Base-by-base conservation (phyloP, 768 basidiomycete species). In the Rhizopogon roseolus region DNA sequence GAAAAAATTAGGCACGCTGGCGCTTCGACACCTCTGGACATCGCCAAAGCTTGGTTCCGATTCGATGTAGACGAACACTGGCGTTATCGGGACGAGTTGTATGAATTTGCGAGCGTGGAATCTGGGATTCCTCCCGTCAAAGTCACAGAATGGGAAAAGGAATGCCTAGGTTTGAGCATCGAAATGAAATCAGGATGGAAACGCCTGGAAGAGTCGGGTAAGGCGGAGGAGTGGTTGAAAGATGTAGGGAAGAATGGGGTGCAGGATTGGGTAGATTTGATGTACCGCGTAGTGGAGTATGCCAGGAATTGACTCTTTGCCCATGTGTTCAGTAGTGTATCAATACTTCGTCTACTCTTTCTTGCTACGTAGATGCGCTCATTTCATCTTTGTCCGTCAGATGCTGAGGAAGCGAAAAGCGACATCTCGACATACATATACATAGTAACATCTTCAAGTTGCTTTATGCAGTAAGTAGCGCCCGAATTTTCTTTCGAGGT, bases 321-420 rank as follows among this genome's bases (percentile, higher is more conserved):
- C n/a, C n/a, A n/a, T n/a, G n/a, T n/a, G n/a, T n/a, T n/a, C 61
- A 52, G 88, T 73, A 16, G 19, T 49, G 1, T 7, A 6, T 9
- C 22, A 13, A n/a, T 32, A 28, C 19, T 52, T 3, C 22, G 45
- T 38, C 11, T 37, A 38, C 50, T 48, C 53, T 16, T 22, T 22
- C 22, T 22, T 1, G 17, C 51, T 56, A 17, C 36, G 7, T 44
- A 34, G 44, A 5, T 10, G 19, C 1, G 3, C 16, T 36, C 34
- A 25, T 36, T 39, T 28, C n/a, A 96, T 62, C 70, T 96, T 50
- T 93, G 90, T 64, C 93, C 93, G 13, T 89, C 85, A 38, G 84
- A 85, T 54, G 81, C 90, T 4, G 93, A 96, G 60, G 94, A 96
- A 68, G 88, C 93, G 27, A 95, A 93, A 74, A 93, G 93, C 62